phyloP scores from a whole-genome alignment of 164 flowering plant species.

The Stephania cephalantha region DNA sequence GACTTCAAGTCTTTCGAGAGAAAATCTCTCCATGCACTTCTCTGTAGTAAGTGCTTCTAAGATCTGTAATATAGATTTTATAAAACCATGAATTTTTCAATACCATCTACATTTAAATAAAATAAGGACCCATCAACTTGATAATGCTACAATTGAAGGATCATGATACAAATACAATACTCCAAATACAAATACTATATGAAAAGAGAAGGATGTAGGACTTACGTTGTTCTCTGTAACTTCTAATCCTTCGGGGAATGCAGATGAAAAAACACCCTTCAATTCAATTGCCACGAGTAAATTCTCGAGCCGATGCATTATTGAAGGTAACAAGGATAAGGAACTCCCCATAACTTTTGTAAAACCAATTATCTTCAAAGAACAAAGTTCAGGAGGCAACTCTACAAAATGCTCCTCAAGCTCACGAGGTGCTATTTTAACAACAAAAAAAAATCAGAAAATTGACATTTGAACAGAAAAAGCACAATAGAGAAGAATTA shows the following conservation, averaged over 20 bases:
- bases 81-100: background rate
- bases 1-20: slow-evolving; percentile 92
- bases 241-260: slow-evolving; percentile 73
- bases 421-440: slow-evolving; percentile 44
- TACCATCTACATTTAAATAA: background rate
- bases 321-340: slow-evolving; percentile 77
- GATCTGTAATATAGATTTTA: slow-evolving; percentile 38
- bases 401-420: slow-evolving; percentile 71
- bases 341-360: slow-evolving; percentile 94
- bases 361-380: slow-evolving; percentile 73
- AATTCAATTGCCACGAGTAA: slow-evolving; percentile 90
- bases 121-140: background rate
- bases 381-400: slow-evolving; percentile 85
- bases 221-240: slow-evolving; percentile 63
- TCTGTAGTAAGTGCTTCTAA: slow-evolving; percentile 96
- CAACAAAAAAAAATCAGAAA: background rate
- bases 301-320: slow-evolving; percentile 89
- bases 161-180: background rate
- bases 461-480: background rate
- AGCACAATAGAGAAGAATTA: background rate
- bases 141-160: background rate
- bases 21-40: slow-evolving; percentile 74
- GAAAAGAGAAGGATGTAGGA: background rate
- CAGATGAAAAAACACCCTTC: slow-evolving; percentile 48
- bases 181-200: background rate